Conservation (phyloP, 345 rosid species). For the Populus davidiana region DNA sequence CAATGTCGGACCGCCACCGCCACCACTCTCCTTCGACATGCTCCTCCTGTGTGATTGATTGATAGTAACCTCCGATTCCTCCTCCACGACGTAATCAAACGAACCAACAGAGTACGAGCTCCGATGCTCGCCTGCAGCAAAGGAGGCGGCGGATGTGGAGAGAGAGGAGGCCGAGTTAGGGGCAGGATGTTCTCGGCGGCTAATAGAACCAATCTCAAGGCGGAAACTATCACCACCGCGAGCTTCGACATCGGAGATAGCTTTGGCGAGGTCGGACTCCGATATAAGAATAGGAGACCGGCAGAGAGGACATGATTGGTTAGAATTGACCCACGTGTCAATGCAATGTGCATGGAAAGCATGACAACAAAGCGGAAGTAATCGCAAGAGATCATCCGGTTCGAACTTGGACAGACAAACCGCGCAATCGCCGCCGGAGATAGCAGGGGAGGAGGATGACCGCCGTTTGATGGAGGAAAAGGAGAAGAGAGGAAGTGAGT, state of each 20-base stretch:
- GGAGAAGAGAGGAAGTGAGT: slow-evolving; percentile 76
- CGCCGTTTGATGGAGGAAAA: slow-evolving; percentile 67
- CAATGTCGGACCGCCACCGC: not conserved
- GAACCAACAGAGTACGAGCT: slow-evolving; percentile 79
- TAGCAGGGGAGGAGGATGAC: slow-evolving; percentile 32
- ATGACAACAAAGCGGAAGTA: slow-evolving; percentile 84
- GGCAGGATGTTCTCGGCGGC: slow-evolving; percentile 32
- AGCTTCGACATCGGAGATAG: slow-evolving; percentile 23
- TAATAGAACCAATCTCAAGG: slow-evolving; percentile 84
- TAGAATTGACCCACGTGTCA: slow-evolving; percentile 69
- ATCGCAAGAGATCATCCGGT: slow-evolving; percentile 69
- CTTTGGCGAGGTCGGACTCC: slow-evolving; percentile 55
- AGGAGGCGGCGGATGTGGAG: slow-evolving; percentile 3
- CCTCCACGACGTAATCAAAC: slow-evolving; percentile 76
- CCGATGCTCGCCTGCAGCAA: slow-evolving; percentile 24
- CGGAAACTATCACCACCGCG: slow-evolving; percentile 56
- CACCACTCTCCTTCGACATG: slow-evolving; percentile 50
- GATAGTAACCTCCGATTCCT: slow-evolving; percentile 55
- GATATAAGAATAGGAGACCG: slow-evolving; percentile 70
- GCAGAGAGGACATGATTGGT: slow-evolving; percentile 87
- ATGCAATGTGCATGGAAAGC: slow-evolving; percentile 83
- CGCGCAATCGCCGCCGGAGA: slow-evolving; percentile 59
- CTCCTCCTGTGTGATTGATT: slow-evolving; percentile 43
- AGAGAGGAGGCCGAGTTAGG: slow-evolving; percentile 9
- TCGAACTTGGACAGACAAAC: slow-evolving; percentile 81